Evolutionary conservation across 441 rosid genomes (phyloP).

Genomic region (Eutrema salsugineum): DNA sequence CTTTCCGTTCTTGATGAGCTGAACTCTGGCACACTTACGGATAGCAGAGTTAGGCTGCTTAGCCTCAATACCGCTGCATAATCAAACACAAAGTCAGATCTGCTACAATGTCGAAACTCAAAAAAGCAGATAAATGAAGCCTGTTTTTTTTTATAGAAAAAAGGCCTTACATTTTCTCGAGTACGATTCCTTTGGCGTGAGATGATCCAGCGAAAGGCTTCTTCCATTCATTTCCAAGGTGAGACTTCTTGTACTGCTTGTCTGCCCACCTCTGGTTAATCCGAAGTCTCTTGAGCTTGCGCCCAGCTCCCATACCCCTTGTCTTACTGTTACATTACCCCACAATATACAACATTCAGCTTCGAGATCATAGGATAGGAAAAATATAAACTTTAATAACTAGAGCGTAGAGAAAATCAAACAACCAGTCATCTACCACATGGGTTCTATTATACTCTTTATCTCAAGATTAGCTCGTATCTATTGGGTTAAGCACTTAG

Average conservation of each 20-base stretch:
- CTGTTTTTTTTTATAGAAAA: too few relatives aligned
- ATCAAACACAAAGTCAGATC: neutral
- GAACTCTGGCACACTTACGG: conserved; percentile 60
- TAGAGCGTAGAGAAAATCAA: neutral
- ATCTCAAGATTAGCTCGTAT: neutral
- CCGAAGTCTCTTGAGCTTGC: conserved; percentile 44
- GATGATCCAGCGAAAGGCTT: conserved; percentile 61
- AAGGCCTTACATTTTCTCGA: conserved; percentile 44
- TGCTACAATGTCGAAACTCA: neutral
- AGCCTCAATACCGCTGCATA: conserved; percentile 53
- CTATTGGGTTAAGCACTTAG: too few relatives aligned
- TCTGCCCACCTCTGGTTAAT: conserved; percentile 56
- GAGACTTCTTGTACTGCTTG: conserved; percentile 49
- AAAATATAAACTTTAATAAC: neutral
- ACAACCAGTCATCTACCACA: neutral
- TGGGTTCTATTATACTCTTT: neutral
- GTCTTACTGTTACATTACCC: conserved; percentile 37
- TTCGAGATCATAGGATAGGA: neutral
- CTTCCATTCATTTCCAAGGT: conserved; percentile 55
- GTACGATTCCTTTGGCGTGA: conserved; percentile 61
- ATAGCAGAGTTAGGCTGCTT: conserved; percentile 70
- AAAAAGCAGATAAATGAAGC: neutral
- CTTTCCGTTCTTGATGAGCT: conserved; percentile 58
- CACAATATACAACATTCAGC: neutral
- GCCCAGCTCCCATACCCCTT: conserved; percentile 63